phyloP scores from a whole-genome alignment of 305 asterid species.

The Fraxinus xanthoxyloides region DNA sequence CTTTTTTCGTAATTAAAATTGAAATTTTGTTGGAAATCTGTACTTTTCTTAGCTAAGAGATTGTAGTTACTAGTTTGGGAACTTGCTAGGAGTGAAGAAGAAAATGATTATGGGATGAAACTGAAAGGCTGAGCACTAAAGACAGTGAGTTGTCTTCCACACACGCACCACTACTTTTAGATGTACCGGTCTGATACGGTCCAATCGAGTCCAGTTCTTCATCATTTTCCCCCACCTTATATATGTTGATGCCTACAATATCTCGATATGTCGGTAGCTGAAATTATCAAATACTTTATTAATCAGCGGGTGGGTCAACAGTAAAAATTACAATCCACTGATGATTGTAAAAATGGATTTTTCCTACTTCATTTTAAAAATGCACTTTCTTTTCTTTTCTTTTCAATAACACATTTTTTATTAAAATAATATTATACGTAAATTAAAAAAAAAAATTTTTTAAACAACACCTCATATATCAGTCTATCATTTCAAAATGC shows the following conservation, averaged over 20 bases:
- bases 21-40: not conserved
- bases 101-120: not conserved
- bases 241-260: not conserved
- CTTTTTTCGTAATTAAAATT: not conserved
- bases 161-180: slow-evolving; percentile 14
- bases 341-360: no score
- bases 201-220: not conserved
- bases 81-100: not conserved
- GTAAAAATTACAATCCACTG: no score
- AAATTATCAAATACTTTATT: no score
- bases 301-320: no score
- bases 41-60: not conserved
- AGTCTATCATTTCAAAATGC: no score
- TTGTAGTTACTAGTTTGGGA: not conserved
- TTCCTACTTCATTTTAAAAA: no score
- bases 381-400: no score
- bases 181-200: not conserved
- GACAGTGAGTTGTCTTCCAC: slow-evolving; percentile 41
- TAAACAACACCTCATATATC: no score
- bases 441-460: no score
- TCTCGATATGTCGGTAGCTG: not conserved
- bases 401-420: no score
- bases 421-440: no score
- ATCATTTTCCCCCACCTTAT: no score
- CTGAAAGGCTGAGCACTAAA: slow-evolving; percentile 21